Evolutionary conservation across 2,329 filamentous ascomycete species (phyloP).

Genomic region (Trichothecium roseum): DNA sequence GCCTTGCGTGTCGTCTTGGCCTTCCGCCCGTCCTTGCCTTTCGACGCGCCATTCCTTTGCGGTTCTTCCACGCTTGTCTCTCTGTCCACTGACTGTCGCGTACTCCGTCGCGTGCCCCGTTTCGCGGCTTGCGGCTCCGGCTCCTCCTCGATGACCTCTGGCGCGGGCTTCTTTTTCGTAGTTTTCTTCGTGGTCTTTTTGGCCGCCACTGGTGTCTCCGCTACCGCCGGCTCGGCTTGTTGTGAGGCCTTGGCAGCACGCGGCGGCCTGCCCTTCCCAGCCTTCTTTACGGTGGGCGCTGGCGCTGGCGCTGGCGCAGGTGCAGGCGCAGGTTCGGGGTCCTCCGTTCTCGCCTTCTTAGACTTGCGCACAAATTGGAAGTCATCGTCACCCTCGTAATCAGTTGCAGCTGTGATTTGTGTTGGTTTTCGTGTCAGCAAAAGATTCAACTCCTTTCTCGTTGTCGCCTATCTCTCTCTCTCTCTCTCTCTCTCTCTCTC

Average conservation of each 20-base stretch:
- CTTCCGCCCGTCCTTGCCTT: constrained; percentile 10
- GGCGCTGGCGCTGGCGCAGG: constrained; percentile 21
- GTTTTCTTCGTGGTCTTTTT: constrained; percentile 16
- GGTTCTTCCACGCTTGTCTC: constrained; percentile 4
- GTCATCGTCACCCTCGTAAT: constrained; percentile 66
- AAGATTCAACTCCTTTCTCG: too few relatives aligned
- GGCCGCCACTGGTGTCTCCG: constrained; percentile 9
- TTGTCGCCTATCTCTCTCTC: constrained; percentile 1
- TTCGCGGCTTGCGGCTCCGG: constrained; percentile 25
- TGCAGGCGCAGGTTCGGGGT: constrained; percentile 18
- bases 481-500: too few relatives aligned
- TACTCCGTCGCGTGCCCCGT: constrained; percentile 30
- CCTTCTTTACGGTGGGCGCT: constrained; percentile 24
- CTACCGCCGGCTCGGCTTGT: constrained; percentile 10
- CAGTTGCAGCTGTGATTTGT: constrained; percentile 19
- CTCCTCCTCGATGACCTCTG: constrained; percentile 26
- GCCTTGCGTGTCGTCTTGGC: constrained; percentile 8
- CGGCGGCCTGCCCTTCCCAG: constrained; percentile 16
- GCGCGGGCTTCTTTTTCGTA: constrained; percentile 28
- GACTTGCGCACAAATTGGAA: constrained; percentile 64
- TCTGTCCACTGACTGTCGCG: constrained; percentile 18
- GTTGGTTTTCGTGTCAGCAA: constrained; percentile 11
- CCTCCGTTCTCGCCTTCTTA: constrained; percentile 52
- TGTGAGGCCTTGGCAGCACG: constrained; percentile 19
- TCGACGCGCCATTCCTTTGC: constrained; percentile 6